Base-by-base conservation (phyloP, 2,329 filamentous ascomycete species). In the Fusarium succisae region DNA sequence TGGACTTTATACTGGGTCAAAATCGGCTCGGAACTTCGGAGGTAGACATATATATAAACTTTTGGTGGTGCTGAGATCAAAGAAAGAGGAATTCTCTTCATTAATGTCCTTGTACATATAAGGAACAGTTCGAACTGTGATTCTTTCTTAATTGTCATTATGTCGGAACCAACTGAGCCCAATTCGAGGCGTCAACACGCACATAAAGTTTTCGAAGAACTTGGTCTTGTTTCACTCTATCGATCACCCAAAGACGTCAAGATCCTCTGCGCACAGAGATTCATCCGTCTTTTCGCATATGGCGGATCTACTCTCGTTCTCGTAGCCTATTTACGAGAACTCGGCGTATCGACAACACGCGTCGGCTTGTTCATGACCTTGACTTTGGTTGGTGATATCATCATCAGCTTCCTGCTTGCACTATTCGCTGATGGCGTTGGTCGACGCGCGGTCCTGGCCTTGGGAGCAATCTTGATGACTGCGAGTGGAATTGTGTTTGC, bases 321-420 rank as follows among this genome's bases (percentile, higher is more conserved):
- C 10, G 90, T 89, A 17, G 82, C 87, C 28, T 91, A 88, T 70
- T 84, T 92, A 13, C 83, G 83, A 20, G 83, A 82, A 5, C 82
- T 91, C 3, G 83, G 81, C 14, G 83, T 88, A 47, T 85, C 87
- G 3, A 84, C 89, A 66, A 82, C 85, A 1, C 82, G 82, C 38
- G 88, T 90, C 67, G 91, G 90, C 6, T 80, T 91, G 2, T 92
- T 92, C 81, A 92, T 92, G 90, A 91, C 89, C 1, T 78, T 91
- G 70, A 92, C 91, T 0, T 81, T 92, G 22, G 82, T 85, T 20
- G 91, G 90, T 32, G 91, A 92, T 79, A 85, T 88, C 8, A 77
- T 84, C 47, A 87, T 92, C 69, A 91, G 89, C 76, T 87, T 91
- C 65, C 43, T 89, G 28, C 83, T 92, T 53, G 90, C 90, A 0